Base-by-base conservation (phyloP, 192 early-diverging fungal genomes). In the Phycomyces blakesleeanus region DNA sequence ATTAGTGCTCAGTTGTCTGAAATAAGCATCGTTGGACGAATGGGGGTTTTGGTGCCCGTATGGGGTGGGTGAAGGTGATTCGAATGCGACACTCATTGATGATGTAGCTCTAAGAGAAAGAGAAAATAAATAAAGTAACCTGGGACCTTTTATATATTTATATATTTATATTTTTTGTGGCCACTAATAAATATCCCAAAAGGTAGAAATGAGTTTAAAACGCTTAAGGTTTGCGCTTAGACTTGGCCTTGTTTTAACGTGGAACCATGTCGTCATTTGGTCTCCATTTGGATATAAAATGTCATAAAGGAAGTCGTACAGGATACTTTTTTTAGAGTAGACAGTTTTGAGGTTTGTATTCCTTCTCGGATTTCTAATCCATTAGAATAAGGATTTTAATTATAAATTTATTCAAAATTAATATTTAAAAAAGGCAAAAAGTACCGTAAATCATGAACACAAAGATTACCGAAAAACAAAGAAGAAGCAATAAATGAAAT, bases 31-130 rank as follows among this genome's bases (percentile, higher is more conserved):
- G 14, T 40, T 10, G 2, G 49, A 22, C 21, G 49, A 44, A 20
- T 50, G 26, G 20, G 29, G 29, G 29, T 34, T 34, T 34, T 2
- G 7, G 29, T 34, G 29, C 7, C 29, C 29, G 29, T 51, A 50
- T 11, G 16, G 59, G 20, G 59, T 51, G 14, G 51, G 50, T 37
- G 59, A 50, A 6, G 61, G 50, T 63, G 51, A 63, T 63, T 54
- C 38, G 38, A 38, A 63, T 25, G 29, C 26, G 22, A 63, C 8
- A 29, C 61, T 63, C 61, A 63, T 59, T 24, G 3, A 44, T 58
- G n/a, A 22, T 59, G 21, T 41, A 38, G 39, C 20, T 25, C 7
- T 34, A 20, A 61, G 26, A 27, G 24, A 37, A 50, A 61, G 49
- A 51, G 18, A 51, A 22, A 49, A 34, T 20, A 26, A 12, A 37